Conservation (phyloP, 2,329 filamentous ascomycete genomes). For the Hymenoscyphus occultus region DNA sequence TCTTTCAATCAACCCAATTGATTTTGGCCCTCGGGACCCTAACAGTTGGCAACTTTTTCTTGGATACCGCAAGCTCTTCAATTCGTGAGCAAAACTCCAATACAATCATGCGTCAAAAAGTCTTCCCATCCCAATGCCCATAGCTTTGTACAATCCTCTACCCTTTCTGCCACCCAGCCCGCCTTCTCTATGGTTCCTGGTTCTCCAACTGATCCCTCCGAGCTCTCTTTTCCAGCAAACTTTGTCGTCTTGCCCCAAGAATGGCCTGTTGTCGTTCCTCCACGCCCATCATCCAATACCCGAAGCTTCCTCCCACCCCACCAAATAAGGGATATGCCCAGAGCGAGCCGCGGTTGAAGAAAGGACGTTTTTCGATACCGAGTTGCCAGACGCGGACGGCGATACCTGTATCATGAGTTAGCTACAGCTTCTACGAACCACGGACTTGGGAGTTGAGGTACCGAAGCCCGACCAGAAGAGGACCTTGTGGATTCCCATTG, state of each 20-base stretch:
- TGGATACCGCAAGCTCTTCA: background rate
- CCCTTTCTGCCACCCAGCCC: background rate
- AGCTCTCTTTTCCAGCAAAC: conserved; percentile 84
- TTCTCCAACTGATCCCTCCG: conserved; percentile 61
- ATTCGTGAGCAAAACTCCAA: conserved; percentile 3
- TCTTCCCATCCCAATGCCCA: conserved; percentile 4
- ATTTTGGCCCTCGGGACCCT: background rate
- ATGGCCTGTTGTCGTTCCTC: conserved; percentile 77
- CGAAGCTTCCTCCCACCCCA: conserved; percentile 82
- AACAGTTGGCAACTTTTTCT: background rate
- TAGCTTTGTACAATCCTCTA: conserved; percentile 11
- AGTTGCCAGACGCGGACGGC: conserved; percentile 94
- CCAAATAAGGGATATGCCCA: conserved; percentile 93
- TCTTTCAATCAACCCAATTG: background rate
- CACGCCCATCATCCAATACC: conserved; percentile 93
- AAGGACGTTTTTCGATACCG: conserved; percentile 95
- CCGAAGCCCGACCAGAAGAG: conserved; percentile 91
- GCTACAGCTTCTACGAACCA: conserved; percentile 14
- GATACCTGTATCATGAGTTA: conserved; percentile 60
- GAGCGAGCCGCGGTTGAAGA: conserved; percentile 79
- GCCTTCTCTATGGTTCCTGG: conserved; percentile 20
- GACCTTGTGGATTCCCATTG: conserved; percentile 48
- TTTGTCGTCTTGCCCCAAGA: conserved; percentile 73
- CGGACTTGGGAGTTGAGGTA: conserved; percentile 43
- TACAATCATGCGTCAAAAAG: conserved; percentile 1